Percentiles rank a stretch among this genome's conserved stretches.
phyloP scores from a whole-genome alignment of 805 yeast species.

The Torulaspora franciscae region DNA sequence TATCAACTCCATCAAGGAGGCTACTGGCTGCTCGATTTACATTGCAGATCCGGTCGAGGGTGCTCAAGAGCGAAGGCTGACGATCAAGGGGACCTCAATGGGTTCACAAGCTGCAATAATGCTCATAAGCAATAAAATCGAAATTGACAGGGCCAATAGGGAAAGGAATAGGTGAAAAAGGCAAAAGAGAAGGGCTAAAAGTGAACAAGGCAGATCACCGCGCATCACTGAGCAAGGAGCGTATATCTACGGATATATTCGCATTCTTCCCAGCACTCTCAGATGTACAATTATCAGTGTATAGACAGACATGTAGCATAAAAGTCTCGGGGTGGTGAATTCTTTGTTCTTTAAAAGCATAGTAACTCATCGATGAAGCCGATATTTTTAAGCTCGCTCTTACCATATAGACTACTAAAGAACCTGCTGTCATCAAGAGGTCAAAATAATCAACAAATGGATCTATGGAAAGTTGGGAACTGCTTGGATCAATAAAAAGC shows the following conservation, averaged over 20 bases:
- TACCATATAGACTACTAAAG: background rate
- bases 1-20: slow-evolving; percentile 68
- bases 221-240: too few species aligned
- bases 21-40: slow-evolving; percentile 69
- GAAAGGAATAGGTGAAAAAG: slow-evolving; percentile 12
- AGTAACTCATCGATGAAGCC: background rate
- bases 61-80: slow-evolving; percentile 53
- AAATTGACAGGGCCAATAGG: slow-evolving; percentile 53
- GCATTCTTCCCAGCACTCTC: background rate
- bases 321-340: background rate
- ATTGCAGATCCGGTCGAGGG: slow-evolving; percentile 58
- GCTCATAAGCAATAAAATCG: slow-evolving; percentile 67
- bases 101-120: slow-evolving; percentile 70
- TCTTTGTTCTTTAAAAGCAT: background rate
- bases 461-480: slow-evolving; percentile 14
- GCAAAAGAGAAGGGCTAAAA: background rate
- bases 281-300: background rate
- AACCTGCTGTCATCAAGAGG: background rate
- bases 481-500: slow-evolving; percentile 5
- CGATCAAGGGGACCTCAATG: slow-evolving; percentile 60
- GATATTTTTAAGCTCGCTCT: background rate
- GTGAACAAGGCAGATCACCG: background rate
- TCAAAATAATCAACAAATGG: background rate
- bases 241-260: too few species aligned
- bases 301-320: background rate